These are phyloP conservation scores for Hypoxylon trugodes DNA, from an alignment of 495 filamentous ascomycete genomes.

Conservation along the genomic window DNA sequence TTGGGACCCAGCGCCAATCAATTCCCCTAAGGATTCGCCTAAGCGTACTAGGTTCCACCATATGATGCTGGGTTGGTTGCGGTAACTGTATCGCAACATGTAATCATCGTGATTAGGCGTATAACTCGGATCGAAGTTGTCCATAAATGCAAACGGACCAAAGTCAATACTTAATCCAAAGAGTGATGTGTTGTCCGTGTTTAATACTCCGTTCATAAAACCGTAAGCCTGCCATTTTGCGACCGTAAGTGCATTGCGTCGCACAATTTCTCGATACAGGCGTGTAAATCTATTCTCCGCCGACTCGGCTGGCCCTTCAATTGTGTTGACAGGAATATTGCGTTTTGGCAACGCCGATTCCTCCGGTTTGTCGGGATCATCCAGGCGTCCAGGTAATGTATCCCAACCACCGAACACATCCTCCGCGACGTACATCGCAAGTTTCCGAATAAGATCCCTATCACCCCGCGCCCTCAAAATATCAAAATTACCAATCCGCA, in stretches of 20 bases:
- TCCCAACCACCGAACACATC: constrained; percentile 88
- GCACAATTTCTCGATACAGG: constrained; percentile 86
- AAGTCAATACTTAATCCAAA: constrained; percentile 90
- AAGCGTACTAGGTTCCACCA: constrained; percentile 99
- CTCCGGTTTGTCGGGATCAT: constrained; percentile 52
- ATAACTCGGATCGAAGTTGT: constrained; percentile 92
- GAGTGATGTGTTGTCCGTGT: constrained; percentile 93
- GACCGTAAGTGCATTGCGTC: constrained; percentile 86
- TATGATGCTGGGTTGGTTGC: constrained; percentile 93
- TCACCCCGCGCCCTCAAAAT: constrained; percentile 83
- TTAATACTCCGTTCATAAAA: constrained; percentile 97
- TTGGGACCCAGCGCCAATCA: constrained; percentile 74
- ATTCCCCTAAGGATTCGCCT: constrained; percentile 88
- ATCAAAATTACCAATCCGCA: constrained; percentile 95
- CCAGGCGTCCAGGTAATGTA: constrained; percentile 68
- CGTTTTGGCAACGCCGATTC: constrained; percentile 50
- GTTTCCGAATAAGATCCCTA: constrained; percentile 70
- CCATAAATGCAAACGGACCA: constrained; percentile 95
- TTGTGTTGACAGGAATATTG: constrained; percentile 61
- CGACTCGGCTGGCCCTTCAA: constrained; percentile 68
- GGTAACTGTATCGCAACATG: constrained; percentile 85
- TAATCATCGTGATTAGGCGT: constrained; percentile 98
- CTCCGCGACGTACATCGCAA: constrained; percentile 84
- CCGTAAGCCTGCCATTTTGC: constrained; percentile 96
- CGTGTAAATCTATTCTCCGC: constrained; percentile 87